A percentile compares a stretch with the other conserved stretches of the same genome.
phyloP scores from a whole-genome alignment of 805 yeast species.

The Yarrowia yakushimensis region DNA sequence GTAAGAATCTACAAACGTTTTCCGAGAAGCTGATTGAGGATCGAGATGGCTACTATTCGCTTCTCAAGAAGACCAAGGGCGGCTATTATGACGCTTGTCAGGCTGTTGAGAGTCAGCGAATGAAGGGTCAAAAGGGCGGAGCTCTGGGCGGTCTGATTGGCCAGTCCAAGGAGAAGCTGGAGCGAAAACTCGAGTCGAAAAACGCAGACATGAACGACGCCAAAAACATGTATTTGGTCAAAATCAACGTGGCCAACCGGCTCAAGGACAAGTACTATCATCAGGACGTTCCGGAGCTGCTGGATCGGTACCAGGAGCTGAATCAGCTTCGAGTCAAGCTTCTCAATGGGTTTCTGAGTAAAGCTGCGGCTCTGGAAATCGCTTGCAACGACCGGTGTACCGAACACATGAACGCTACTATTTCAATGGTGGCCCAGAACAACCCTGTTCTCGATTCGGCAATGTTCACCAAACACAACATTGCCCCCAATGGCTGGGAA shows the following conservation, averaged over 20 bases:
- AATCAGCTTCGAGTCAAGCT: slow-evolving; percentile 74
- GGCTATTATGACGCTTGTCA: slow-evolving; percentile 79
- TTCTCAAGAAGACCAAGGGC: slow-evolving; percentile 62
- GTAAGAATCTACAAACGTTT: slow-evolving; percentile 54
- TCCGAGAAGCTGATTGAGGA: slow-evolving; percentile 54
- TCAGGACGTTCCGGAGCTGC: slow-evolving; percentile 87
- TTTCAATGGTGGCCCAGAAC: slow-evolving; percentile 62
- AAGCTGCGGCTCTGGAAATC: slow-evolving; percentile 61
- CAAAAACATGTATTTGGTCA: slow-evolving; percentile 80
- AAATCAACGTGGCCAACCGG: slow-evolving; percentile 80
- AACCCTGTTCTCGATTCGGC: slow-evolving; percentile 71
- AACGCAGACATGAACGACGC: slow-evolving; percentile 79
- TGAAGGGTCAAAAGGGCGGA: slow-evolving; percentile 56
- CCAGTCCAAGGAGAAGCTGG: slow-evolving; percentile 40
- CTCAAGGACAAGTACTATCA: slow-evolving; percentile 87
- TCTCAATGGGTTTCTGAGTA: slow-evolving; percentile 63
- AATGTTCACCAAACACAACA: slow-evolving; percentile 90
- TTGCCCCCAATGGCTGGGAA: slow-evolving; percentile 54
- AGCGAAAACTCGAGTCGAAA: slow-evolving; percentile 52
- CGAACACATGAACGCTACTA: slow-evolving; percentile 48
- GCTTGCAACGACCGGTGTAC: slow-evolving; percentile 46
- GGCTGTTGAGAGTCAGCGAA: slow-evolving; percentile 73
- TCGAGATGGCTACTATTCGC: slow-evolving; percentile 50
- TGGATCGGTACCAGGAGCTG: slow-evolving; percentile 79
- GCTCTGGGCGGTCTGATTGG: slow-evolving; percentile 26